These are phyloP conservation scores for Solanum bulbocastanum DNA, from an alignment of 257 asterid genomes.

Conservation along the genomic window DNA sequence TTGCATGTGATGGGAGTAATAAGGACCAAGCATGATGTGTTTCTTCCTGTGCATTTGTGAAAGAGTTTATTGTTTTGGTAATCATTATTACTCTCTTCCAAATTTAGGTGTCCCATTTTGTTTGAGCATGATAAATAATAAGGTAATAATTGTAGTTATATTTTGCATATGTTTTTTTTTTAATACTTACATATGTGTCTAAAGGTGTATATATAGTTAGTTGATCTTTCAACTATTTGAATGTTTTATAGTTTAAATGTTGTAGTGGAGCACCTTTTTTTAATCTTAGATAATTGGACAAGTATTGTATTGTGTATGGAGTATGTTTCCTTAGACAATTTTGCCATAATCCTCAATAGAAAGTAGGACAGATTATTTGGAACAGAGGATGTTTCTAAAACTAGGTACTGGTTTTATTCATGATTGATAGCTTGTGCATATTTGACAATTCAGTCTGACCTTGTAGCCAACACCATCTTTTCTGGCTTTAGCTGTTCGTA, in stretches of 20 bases:
- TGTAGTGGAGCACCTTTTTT: neutral
- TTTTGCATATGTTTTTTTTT: neutral
- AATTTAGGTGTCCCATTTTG: neutral
- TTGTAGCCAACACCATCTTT: neutral
- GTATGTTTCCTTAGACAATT: neutral
- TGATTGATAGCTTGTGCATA: neutral
- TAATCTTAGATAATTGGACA: neutral
- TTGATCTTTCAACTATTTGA: neutral
- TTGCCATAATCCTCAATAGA: neutral
- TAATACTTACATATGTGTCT: neutral
- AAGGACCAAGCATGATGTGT: neutral
- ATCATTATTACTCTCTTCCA: neutral
- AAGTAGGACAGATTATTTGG: neutral
- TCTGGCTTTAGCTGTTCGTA: neutral
- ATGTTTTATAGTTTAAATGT: neutral
- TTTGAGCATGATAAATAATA: neutral
- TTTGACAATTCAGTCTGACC: neutral
- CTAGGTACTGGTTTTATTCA: neutral
- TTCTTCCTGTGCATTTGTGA: neutral
- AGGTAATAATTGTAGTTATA: neutral
- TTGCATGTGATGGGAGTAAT: neutral
- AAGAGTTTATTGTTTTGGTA: neutral
- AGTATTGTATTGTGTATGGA: neutral
- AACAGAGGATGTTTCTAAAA: neutral
- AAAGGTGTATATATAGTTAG: neutral